Evolutionary conservation across 805 yeast genomes (phyloP).

Genomic region (Candida multigemmis): DNA sequence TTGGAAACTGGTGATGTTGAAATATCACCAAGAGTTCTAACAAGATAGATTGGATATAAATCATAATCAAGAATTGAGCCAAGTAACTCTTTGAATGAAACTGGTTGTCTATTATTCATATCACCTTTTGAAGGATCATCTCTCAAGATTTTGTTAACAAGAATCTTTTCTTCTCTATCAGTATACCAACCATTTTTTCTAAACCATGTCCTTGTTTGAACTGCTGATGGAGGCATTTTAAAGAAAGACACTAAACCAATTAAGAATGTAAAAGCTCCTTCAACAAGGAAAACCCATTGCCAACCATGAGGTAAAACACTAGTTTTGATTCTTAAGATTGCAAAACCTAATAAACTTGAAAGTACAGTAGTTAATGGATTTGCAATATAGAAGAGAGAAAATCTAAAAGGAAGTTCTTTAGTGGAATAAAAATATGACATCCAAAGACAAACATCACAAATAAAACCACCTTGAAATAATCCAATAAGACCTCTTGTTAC

Average conservation of each 20-base stretch:
- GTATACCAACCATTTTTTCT: constrained; percentile 10
- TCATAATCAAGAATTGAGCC: constrained; percentile 9
- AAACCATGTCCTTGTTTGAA: constrained; percentile 30
- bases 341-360: constrained; percentile 7
- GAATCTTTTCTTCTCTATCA: constrained; percentile 12
- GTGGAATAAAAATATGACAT: constrained; percentile 58
- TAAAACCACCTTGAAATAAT: constrained; percentile 59
- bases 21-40: constrained; percentile 23
- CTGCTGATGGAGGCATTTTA: constrained; percentile 45
- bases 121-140: constrained; percentile 17
- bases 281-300: constrained; percentile 59
- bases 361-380: constrained; percentile 31
- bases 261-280: constrained; percentile 45
- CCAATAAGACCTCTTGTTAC: constrained; percentile 46
- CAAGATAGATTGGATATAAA: constrained; percentile 12
- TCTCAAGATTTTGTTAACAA: constrained; percentile 12
- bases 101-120: constrained; percentile 13
- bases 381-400: constrained; percentile 52
- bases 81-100: constrained; percentile 6
- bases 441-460: constrained; percentile 57
- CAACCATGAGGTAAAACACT: constrained; percentile 23
- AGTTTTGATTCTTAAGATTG: constrained; percentile 8
- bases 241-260: constrained; percentile 38
- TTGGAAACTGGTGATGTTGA: constrained; percentile 8
- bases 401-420: constrained; percentile 46